Base-by-base conservation (phyloP, 1,284 basidiomycete genomes). In the Amylostereum areolatum region DNA sequence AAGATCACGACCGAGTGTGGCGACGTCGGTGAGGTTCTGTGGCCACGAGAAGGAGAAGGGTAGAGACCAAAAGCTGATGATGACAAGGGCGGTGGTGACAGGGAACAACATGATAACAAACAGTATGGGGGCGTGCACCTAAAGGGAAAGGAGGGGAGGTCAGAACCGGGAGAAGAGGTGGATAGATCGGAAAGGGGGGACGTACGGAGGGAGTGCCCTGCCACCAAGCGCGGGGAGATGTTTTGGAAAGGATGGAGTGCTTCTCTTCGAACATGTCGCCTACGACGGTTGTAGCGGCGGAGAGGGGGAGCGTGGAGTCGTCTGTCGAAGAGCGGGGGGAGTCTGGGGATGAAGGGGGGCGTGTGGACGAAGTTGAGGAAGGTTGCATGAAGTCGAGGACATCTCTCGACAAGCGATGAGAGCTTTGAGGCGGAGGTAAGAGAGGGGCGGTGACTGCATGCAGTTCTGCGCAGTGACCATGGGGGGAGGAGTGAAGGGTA, bases 41-140 rank as follows among this genome's bases (percentile, higher is more conserved):
- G 89, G 88, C 83, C 88, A 88, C 24, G 81, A 68, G 54, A 83
- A 72, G 45, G 85, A 80, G 55, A 90, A 83, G 41, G 88, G 88
- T 2, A 91, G 74, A 1, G 80, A 75, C 37, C 70, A 73, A 46
- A 82, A 68, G 32, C 68, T 68, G 50, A 74, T 57, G 44, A 80
- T 63, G n/a, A 81, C 73, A 7, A 80, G 48, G 9, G 65, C 66
- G 12, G 79, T 75, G 7, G 80, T 85, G 10, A 87, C 61, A 46
- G 86, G 85, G 52, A 90, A 81, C 36, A 85, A 69, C 29, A 78
- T 66, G 50, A 88, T 68, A 51, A 90, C 85, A 49, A 85, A 64
- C 35, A 89, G 61, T 43, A 89, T 77, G 34, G 85, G 78, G 6
- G 73, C 67, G 58, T 83, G 77, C n/a, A 75, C 66, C 84, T 87